Evolutionary conservation across 176 grass and related monocot species (phyloP).

Genomic region (Eremochloa ophiuroides): DNA sequence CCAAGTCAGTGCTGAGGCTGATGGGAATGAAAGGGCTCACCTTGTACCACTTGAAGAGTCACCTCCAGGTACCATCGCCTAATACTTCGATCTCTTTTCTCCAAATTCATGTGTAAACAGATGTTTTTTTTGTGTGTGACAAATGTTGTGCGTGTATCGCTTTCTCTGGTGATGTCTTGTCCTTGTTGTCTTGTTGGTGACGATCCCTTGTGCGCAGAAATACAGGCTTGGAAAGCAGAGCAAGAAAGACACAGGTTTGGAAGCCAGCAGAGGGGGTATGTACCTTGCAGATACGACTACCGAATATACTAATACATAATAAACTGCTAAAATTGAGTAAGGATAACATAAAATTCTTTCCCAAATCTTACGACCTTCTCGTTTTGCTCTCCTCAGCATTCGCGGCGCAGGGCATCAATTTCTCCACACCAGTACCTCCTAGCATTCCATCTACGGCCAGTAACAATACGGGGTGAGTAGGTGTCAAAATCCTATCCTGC

Average conservation of each 20-base stretch:
- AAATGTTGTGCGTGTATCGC: not conserved
- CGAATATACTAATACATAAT: not conserved
- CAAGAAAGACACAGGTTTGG: constrained; percentile 54
- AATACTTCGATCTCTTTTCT: not conserved
- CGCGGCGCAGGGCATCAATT: constrained; percentile 51
- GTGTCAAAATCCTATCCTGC: not conserved
- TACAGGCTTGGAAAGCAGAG: constrained; percentile 88
- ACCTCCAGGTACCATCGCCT: constrained; percentile 70
- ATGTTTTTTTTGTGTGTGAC: no score
- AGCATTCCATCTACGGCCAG: constrained; percentile 32
- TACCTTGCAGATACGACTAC: not conserved
- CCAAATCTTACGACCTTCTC: not conserved
- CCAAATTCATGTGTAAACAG: not conserved
- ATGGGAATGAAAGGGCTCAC: constrained; percentile 96
- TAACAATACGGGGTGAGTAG: constrained; percentile 43
- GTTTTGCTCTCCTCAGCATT: constrained; percentile 29
- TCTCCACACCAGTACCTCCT: constrained; percentile 27
- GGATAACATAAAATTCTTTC: not conserved
- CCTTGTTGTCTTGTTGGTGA: not conserved
- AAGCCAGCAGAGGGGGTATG: constrained; percentile 56
- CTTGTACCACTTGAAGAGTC: constrained; percentile 91
- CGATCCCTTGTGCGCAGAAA: constrained; percentile 49
- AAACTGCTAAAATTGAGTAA: not conserved
- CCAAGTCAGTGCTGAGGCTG: constrained; percentile 87
- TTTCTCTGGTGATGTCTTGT: not conserved